phyloP scores from a whole-genome alignment of 495 filamentous ascomycete species.

The Neurospora discreta region DNA sequence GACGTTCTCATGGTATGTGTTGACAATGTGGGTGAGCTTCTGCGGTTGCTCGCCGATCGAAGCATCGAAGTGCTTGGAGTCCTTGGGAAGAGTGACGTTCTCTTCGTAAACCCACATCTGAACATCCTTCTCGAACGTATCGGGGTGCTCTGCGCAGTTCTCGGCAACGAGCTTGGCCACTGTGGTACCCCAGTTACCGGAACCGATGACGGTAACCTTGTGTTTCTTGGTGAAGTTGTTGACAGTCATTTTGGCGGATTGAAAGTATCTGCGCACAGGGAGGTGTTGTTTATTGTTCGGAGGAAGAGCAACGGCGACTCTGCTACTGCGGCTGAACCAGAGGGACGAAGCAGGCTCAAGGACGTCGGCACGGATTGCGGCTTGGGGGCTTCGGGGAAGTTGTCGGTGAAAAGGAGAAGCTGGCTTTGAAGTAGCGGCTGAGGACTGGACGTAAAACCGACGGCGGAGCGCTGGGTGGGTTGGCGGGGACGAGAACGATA shows the following conservation, averaged over 20 bases:
- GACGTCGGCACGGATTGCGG: background rate
- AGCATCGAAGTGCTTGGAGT: slow-evolving; percentile 47
- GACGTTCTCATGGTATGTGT: slow-evolving; percentile 86
- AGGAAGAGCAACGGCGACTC: background rate
- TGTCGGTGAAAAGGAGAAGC: background rate
- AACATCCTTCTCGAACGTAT: slow-evolving; percentile 76
- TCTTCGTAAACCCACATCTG: slow-evolving; percentile 98
- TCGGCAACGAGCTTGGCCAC: slow-evolving; percentile 96
- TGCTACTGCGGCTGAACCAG: background rate
- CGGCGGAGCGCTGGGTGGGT: background rate
- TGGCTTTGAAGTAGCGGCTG: background rate
- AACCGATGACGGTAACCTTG: slow-evolving; percentile 89
- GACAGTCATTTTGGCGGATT: slow-evolving; percentile 22
- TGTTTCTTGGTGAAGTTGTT: slow-evolving; percentile 46
- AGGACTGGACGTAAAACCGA: background rate
- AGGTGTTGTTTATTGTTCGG: background rate
- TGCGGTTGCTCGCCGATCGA: slow-evolving; percentile 45
- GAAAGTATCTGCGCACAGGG: slow-evolving; percentile 6
- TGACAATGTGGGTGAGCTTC: slow-evolving; percentile 87
- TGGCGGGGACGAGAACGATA: background rate
- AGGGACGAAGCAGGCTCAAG: background rate
- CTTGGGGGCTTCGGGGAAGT: background rate
- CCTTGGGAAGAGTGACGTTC: slow-evolving; percentile 59
- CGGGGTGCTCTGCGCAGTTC: slow-evolving; percentile 64
- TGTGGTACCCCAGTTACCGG: slow-evolving; percentile 96